Base-by-base conservation (phyloP, 2,329 filamentous ascomycete genomes). In the Cytospora paraplurivora region DNA sequence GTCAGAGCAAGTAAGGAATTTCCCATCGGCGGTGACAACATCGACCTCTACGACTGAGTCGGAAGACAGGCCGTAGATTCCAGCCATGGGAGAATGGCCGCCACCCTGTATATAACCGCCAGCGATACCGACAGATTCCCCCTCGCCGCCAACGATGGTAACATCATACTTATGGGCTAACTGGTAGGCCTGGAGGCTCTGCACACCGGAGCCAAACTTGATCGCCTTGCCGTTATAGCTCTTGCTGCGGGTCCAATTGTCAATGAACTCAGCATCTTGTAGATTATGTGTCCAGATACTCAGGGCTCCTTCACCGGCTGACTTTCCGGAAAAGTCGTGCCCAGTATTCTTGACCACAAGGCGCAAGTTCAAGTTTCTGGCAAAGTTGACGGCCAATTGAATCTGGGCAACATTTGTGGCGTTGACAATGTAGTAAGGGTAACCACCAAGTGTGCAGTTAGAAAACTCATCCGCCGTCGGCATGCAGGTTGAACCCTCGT, bases 341-440 rank as follows among this genome's bases (percentile, higher is more conserved):
- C 80, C 81, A 0, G 82, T 85, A 70, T 83, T 81, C 63, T 77
- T 78, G 58, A 85, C 74, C 50, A 83, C 77, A n/a, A 84, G 71
- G 2, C 82, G 81, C 50, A 84, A 73, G 68, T 82, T 81, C 8
- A 74, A 69, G 33, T 74, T 75, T 8, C 76, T 74, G 15, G 81
- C 80, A 66, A 83, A 79, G 65, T 80, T 80, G 50, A 82, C 70
- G 0, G 78, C 75, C 1, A 77, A 70, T 69, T 80, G 79, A 37
- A 81, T 72, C 34, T 81, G 76, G 8, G 72, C 73, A 0, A 79
- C 77, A 13, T 72, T 77, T 11, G 70, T 76, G 2, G 72, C 75
- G 17, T 78, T 75, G 33, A 81, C 70, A 0, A 75, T 72, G 56
- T 80, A 81, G 2, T 70, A 64, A 0, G 78, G 77, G 65, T 76